Conservation (phyloP, 129 eudicot species). For the Apium graveolens region DNA sequence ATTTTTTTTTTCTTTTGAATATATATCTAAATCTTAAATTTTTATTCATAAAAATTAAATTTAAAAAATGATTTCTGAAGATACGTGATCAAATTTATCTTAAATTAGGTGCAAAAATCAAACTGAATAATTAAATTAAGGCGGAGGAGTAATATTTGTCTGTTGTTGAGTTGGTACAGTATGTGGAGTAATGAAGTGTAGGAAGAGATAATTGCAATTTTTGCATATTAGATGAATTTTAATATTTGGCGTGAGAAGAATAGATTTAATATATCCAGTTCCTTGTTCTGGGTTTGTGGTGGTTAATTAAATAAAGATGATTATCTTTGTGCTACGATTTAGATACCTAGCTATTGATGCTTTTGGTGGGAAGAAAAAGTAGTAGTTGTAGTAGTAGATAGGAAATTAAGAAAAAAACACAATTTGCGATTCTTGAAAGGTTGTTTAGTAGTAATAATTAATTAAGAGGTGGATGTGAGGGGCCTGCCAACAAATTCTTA, state of each 20-base stretch:
- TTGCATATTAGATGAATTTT: neutral
- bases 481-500: slow-evolving; percentile 25
- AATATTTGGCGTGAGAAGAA: too few relatives aligned
- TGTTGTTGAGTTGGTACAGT: neutral
- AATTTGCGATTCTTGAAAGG: slow-evolving; percentile 25
- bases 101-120: too few relatives aligned
- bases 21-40: too few relatives aligned
- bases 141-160: neutral
- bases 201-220: too few relatives aligned
- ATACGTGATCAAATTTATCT: too few relatives aligned
- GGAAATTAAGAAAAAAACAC: slow-evolving; percentile 1
- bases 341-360: slow-evolving; percentile 8
- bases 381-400: slow-evolving; percentile 4
- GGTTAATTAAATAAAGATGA: neutral
- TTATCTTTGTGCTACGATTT: neutral
- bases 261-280: too few relatives aligned
- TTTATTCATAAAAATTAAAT: too few relatives aligned
- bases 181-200: neutral
- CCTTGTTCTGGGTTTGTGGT: neutral
- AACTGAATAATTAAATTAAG: too few relatives aligned
- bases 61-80: too few relatives aligned
- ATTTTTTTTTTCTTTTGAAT: too few relatives aligned
- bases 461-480: slow-evolving; percentile 54
- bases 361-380: slow-evolving; percentile 16
- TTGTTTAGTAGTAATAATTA: slow-evolving; percentile 19